phyloP scores from a whole-genome alignment of 805 yeast species.

The Candida rishiriensis region DNA sequence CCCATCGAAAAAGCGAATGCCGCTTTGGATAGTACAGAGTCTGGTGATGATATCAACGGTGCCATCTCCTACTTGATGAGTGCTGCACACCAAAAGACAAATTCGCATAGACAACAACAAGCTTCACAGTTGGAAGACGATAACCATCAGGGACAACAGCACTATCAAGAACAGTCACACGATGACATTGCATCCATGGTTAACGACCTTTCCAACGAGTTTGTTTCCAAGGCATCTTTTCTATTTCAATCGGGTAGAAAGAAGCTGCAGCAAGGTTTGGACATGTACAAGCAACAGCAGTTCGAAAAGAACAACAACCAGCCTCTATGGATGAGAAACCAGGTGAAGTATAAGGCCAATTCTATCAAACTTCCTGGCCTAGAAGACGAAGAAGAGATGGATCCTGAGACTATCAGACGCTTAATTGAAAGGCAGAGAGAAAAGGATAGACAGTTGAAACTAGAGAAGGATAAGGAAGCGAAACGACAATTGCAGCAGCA shows the following conservation, averaged over 20 bases:
- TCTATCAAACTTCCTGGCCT: conserved; percentile 30
- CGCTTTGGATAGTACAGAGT: conserved; percentile 49
- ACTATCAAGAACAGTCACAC: too few species aligned
- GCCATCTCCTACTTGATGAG: conserved; percentile 68
- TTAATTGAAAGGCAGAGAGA: conserved; percentile 38
- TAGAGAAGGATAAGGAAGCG: conserved; percentile 14
- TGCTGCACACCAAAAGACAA: conserved; percentile 42
- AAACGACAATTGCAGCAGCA: conserved; percentile 12
- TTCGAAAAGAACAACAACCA: conserved; percentile 28
- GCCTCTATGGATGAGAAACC: conserved; percentile 78
- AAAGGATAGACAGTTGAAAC: conserved; percentile 27
- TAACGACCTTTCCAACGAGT: conserved; percentile 50
- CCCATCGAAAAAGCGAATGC: conserved; percentile 51
- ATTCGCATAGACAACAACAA: not conserved
- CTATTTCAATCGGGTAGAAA: conserved; percentile 55
- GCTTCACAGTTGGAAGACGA: conserved; percentile 14
- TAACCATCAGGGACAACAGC: too few species aligned
- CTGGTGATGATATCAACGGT: conserved; percentile 54
- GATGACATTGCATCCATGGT: conserved; percentile 36
- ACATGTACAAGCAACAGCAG: conserved; percentile 43
- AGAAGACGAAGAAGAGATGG: conserved; percentile 44
- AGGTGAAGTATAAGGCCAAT: conserved; percentile 41
- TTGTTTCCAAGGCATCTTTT: conserved; percentile 56
- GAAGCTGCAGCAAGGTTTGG: conserved; percentile 59
- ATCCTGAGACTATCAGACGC: conserved; percentile 36